phyloP scores from a whole-genome alignment of 305 asterid species.

The Caryopteris hybrid region DNA sequence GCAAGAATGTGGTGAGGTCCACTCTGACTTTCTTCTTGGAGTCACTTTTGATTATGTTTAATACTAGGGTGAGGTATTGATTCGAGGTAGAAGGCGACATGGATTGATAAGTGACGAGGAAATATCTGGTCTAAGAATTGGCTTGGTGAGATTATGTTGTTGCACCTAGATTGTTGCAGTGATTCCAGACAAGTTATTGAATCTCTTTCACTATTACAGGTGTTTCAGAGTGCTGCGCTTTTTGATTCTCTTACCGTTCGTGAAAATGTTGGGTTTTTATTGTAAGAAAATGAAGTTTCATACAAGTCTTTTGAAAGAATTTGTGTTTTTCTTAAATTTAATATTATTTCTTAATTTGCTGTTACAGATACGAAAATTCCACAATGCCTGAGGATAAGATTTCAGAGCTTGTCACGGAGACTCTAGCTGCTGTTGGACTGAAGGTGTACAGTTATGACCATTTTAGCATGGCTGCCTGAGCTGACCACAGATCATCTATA shows the following conservation, averaged over 20 bases:
- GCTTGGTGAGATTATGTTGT: constrained; percentile 64
- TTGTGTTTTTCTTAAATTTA: constrained; percentile 8
- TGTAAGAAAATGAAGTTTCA: constrained; percentile 53
- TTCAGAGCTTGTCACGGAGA: constrained; percentile 80
- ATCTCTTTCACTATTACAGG: constrained; percentile 47
- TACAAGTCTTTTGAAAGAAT: not conserved
- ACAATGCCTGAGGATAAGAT: constrained; percentile 82
- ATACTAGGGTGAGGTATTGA: constrained; percentile 85
- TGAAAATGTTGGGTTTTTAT: constrained; percentile 93
- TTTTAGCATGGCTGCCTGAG: constrained; percentile 6
- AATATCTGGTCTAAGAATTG: constrained; percentile 94
- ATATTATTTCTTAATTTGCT: constrained; percentile 10
- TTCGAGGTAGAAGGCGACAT: constrained; percentile 76
- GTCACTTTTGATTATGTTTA: constrained; percentile 21
- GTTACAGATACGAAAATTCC: constrained; percentile 83
- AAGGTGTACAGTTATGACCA: constrained; percentile 51
- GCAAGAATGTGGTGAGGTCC: constrained; percentile 1
- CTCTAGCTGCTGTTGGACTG: constrained; percentile 97
- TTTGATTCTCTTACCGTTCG: constrained; percentile 98
- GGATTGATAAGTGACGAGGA: constrained; percentile 96
- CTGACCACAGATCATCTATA: not conserved
- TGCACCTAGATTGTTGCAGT: constrained; percentile 12
- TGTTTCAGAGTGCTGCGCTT: constrained; percentile 98
- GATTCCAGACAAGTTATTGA: constrained; percentile 19
- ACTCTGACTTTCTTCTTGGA: constrained; percentile 16